These are phyloP conservation scores for Colletotrichum echinochloae DNA, from an alignment of 2,329 filamentous ascomycete species.

Conservation along the genomic window DNA sequence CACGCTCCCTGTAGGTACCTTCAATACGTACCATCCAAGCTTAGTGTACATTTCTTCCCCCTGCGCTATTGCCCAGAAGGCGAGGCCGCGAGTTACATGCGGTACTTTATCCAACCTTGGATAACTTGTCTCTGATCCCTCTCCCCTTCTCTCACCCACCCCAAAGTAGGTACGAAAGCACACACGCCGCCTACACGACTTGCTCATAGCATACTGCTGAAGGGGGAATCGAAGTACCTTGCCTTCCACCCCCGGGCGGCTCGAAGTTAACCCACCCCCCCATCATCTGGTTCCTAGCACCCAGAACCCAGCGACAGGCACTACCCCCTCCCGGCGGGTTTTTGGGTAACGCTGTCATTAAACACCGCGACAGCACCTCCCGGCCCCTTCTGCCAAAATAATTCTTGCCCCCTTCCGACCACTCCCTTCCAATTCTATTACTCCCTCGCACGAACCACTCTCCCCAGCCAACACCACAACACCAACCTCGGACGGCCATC, in stretches of 20 bases:
- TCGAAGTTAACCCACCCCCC: neutral
- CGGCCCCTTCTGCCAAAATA: conserved; percentile 41
- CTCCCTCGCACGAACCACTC: conserved; percentile 41
- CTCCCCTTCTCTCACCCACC: conserved; percentile 1
- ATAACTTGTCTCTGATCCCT: conserved; percentile 27
- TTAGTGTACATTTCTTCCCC: conserved; percentile 22
- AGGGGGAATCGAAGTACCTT: conserved; percentile 10
- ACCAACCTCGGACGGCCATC: conserved; percentile 33
- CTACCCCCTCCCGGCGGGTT: conserved; percentile 36
- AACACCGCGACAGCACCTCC: conserved; percentile 40
- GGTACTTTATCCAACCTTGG: conserved; percentile 34
- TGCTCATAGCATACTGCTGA: conserved; percentile 1
- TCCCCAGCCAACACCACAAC: conserved; percentile 34
- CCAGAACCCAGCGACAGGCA: conserved; percentile 1
- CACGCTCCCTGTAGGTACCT: conserved; percentile 9
- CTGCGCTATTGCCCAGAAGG: conserved; percentile 27
- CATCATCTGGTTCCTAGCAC: neutral
- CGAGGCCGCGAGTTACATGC: conserved; percentile 20
- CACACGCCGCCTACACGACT: neutral
- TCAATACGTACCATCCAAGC: conserved; percentile 14
- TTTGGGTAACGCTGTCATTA: conserved; percentile 41
- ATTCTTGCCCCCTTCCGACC: conserved; percentile 41
- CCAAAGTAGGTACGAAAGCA: conserved; percentile 9
- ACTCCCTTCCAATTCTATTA: conserved; percentile 39
- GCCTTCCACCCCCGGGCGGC: neutral